Evolutionary conservation across 768 basidiomycete species (phyloP).

Genomic region (Panaeolus papilionaceus): DNA sequence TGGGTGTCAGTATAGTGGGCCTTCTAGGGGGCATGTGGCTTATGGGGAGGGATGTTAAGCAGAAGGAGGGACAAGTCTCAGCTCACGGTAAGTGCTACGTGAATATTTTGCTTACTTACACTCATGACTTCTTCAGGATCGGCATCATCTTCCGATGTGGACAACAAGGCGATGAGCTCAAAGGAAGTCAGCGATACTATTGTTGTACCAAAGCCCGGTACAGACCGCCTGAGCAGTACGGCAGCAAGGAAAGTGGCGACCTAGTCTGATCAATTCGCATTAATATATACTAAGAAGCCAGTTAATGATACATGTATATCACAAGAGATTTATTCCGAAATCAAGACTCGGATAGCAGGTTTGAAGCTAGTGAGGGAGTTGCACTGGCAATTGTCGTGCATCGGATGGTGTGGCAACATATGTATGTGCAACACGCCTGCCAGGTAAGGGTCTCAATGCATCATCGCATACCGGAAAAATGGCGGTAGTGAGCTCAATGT

Average conservation of each 20-base stretch:
- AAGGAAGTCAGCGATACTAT: not conserved
- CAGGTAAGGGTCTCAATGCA: too few relatives aligned
- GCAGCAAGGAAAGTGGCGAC: not conserved
- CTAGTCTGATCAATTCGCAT: not conserved
- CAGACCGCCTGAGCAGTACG: not conserved
- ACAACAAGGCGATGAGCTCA: not conserved
- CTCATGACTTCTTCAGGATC: not conserved
- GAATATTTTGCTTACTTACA: too few relatives aligned
- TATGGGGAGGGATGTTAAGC: conserved; percentile 38
- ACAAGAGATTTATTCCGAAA: too few relatives aligned
- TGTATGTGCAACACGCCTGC: too few relatives aligned
- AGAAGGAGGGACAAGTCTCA: conserved; percentile 39
- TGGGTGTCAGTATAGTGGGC: conserved; percentile 34
- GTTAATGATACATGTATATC: too few relatives aligned
- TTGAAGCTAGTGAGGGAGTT: too few relatives aligned
- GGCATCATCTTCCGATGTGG: not conserved
- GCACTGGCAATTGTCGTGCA: too few relatives aligned
- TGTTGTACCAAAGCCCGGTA: not conserved
- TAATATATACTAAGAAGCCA: too few relatives aligned
- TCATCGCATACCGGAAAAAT: too few relatives aligned
- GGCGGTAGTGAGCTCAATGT: too few relatives aligned
- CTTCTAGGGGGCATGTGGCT: conserved; percentile 40
- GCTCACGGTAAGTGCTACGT: conserved; percentile 36
- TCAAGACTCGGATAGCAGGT: too few relatives aligned
- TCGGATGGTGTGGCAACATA: too few relatives aligned